phyloP scores from a whole-genome alignment of 2,329 filamentous ascomycete species.

The Phoma herbarum region DNA sequence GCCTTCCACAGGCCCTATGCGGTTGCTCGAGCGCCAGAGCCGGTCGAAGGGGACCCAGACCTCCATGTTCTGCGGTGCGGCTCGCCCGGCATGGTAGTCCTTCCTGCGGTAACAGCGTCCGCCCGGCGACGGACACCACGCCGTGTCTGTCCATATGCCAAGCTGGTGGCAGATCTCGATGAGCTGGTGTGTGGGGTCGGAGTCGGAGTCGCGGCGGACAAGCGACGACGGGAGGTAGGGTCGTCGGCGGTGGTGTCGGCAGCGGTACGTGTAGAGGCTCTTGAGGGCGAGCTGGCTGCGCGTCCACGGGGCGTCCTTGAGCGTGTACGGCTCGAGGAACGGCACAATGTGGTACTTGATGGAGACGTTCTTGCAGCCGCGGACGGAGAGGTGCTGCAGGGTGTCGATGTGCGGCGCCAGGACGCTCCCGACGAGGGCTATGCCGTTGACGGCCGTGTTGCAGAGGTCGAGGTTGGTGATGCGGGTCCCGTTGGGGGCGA shows the following conservation, averaged over 20 bases:
- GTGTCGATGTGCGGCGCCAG: slow-evolving; percentile 63
- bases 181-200: slow-evolving; percentile 67
- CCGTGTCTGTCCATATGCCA: slow-evolving; percentile 68
- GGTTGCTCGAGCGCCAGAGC: slow-evolving; percentile 67
- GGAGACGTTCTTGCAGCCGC: slow-evolving; percentile 70
- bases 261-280: slow-evolving; percentile 69
- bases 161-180: slow-evolving; percentile 67
- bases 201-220: slow-evolving; percentile 65
- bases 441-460: slow-evolving; percentile 68
- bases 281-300: slow-evolving; percentile 62
- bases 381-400: slow-evolving; percentile 67
- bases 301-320: slow-evolving; percentile 53
- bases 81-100: slow-evolving; percentile 65
- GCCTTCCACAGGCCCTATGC: slow-evolving; percentile 59
- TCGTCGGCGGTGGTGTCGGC: slow-evolving; percentile 67
- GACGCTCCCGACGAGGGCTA: slow-evolving; percentile 64
- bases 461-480: slow-evolving; percentile 66
- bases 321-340: slow-evolving; percentile 58
- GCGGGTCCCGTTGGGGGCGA: slow-evolving; percentile 65
- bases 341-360: slow-evolving; percentile 71
- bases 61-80: slow-evolving; percentile 63
- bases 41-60: slow-evolving; percentile 71
- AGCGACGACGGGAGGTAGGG: slow-evolving; percentile 67
- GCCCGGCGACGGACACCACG: slow-evolving; percentile 68
- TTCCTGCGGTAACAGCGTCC: slow-evolving; percentile 64